Percentiles rank a stretch among this genome's conserved stretches.
Evolutionary conservation across 2,329 filamentous ascomycete species (phyloP).

Genomic region (Fusarium agapanthi): DNA sequence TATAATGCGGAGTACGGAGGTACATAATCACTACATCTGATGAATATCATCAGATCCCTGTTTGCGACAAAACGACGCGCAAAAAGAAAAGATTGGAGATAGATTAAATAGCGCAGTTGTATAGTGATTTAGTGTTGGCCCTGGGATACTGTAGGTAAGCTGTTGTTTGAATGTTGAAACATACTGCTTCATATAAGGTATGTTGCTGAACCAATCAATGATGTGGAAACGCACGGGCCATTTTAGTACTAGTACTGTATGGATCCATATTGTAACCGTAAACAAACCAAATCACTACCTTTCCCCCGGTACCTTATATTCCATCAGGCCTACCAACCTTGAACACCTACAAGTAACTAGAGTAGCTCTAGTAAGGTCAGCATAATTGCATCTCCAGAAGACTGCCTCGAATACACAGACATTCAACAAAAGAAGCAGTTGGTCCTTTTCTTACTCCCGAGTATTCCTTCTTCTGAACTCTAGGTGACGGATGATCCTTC

Average conservation of each 20-base stretch:
- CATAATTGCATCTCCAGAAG: not conserved
- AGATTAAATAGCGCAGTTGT: no score
- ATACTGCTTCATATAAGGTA: not conserved
- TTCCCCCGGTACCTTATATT: not conserved
- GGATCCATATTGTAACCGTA: not conserved
- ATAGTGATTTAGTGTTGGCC: not conserved
- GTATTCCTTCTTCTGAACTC: not conserved
- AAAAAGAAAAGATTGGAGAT: not conserved
- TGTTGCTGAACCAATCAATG: not conserved
- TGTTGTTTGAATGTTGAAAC: not conserved
- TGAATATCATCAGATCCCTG: not conserved
- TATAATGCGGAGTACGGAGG: not conserved
- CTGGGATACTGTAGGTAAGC: not conserved
- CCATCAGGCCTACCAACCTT: not conserved
- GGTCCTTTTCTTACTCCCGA: not conserved
- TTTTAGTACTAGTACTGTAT: not conserved
- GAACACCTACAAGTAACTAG: not conserved
- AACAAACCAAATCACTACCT: not conserved
- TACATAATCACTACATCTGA: not conserved
- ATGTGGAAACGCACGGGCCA: not conserved
- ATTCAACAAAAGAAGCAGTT: not conserved
- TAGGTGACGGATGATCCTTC: not conserved
- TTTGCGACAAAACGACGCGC: not conserved
- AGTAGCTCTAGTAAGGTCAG: not conserved
- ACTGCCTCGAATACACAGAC: not conserved